Conservation (phyloP, 140 eudicot genomes). For the Cichorium intybus region DNA sequence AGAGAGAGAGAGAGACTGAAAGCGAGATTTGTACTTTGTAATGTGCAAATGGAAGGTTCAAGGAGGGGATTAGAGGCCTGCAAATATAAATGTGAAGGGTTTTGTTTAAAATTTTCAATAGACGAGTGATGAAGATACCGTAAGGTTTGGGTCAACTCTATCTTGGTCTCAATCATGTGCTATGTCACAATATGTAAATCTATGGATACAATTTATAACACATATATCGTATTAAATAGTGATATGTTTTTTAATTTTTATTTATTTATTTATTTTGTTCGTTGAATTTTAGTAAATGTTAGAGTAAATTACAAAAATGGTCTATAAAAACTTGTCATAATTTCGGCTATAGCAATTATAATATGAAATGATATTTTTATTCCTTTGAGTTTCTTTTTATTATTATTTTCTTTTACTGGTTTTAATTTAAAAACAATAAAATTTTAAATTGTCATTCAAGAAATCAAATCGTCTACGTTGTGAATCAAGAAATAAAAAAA, state of each 20-base stretch:
- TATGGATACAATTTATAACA: background rate
- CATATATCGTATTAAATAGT: too few relatives aligned
- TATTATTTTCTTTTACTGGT: too few relatives aligned
- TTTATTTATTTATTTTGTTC: background rate
- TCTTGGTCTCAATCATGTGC: constrained; percentile 24
- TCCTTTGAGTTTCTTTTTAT: too few relatives aligned
- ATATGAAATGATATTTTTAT: too few relatives aligned
- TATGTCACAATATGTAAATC: constrained; percentile 4
- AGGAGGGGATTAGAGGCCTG: constrained; percentile 17
- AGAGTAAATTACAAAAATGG: too few relatives aligned
- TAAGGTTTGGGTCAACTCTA: constrained; percentile 26
- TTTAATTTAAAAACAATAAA: too few relatives aligned
- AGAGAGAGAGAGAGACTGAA: background rate
- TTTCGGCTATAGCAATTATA: too few relatives aligned
- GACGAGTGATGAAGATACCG: constrained; percentile 25
- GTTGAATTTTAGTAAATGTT: too few relatives aligned
- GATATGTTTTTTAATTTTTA: background rate
- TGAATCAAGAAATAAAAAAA: too few relatives aligned
- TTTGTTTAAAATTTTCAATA: constrained; percentile 15
- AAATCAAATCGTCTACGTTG: too few relatives aligned
- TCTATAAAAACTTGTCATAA: too few relatives aligned
- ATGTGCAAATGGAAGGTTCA: constrained; percentile 21
- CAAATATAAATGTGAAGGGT: constrained; percentile 23
- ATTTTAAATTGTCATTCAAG: too few relatives aligned
- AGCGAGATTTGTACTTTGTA: background rate